phyloP scores from a whole-genome alignment of 2,329 filamentous ascomycete genomes.

The Dothideomycetidae sp. region DNA sequence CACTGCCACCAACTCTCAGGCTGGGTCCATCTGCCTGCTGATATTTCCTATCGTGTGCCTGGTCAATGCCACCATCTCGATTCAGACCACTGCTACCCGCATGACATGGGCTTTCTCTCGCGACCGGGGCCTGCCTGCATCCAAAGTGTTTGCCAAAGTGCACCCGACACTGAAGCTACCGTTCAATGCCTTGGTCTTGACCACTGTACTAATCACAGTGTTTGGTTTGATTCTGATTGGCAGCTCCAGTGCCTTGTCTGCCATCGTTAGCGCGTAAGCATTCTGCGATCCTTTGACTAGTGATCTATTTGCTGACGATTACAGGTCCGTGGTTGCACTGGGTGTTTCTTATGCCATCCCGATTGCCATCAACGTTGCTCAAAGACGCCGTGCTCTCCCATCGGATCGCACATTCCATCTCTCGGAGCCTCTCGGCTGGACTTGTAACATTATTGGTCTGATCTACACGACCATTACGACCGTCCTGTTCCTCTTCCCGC shows the following conservation, averaged over 20 bases:
- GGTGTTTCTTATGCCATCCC: constrained; percentile 63
- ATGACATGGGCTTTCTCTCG: constrained; percentile 26
- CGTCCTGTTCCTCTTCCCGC: constrained; percentile 61
- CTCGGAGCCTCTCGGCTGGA: constrained; percentile 42
- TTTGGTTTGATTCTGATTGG: constrained; percentile 26
- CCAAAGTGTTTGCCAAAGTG: constrained; percentile 22
- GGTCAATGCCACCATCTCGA: constrained; percentile 22
- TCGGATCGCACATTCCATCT: constrained; percentile 41
- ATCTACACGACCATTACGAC: constrained; percentile 56
- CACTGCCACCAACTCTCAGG: constrained; percentile 22
- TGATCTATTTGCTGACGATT: constrained; percentile 15
- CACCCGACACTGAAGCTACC: constrained; percentile 23
- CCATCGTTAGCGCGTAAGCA: constrained; percentile 21
- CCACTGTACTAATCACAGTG: constrained; percentile 20
- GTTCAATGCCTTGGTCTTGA: constrained; percentile 22
- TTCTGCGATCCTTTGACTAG: neutral
- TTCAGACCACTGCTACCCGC: constrained; percentile 24
- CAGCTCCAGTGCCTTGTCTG: constrained; percentile 25
- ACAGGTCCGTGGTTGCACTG: constrained; percentile 56
- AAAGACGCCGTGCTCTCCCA: constrained; percentile 51
- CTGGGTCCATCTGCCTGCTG: constrained; percentile 23
- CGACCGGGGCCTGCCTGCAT: constrained; percentile 23
- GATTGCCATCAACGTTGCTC: constrained; percentile 52
- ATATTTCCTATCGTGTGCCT: constrained; percentile 25
- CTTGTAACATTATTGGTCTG: constrained; percentile 45